These are phyloP conservation scores for Saturnispora sekii DNA, from an alignment of 805 yeast genomes.

Conservation along the genomic window DNA sequence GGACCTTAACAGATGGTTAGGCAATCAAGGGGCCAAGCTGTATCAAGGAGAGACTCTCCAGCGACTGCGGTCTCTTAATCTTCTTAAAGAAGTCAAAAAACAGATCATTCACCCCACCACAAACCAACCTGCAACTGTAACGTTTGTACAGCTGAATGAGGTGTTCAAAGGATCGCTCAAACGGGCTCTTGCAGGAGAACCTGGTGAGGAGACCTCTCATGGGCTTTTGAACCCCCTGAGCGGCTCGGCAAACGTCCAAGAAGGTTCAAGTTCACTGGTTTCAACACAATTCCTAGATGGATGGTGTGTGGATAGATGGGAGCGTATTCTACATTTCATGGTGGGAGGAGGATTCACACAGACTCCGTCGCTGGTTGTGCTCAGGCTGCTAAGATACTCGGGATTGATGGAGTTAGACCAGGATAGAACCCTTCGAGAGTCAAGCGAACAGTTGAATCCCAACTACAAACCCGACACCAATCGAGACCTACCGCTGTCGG, in stretches of 20 bases:
- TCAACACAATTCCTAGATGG: conserved; percentile 45
- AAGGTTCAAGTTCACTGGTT: too few relatives aligned
- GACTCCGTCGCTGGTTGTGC: conserved; percentile 73
- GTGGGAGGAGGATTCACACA: conserved; percentile 76
- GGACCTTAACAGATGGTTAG: conserved; percentile 70
- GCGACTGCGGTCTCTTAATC: conserved; percentile 64
- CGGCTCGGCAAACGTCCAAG: too few relatives aligned
- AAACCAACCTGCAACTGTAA: conserved; percentile 23
- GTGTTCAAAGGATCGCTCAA: conserved; percentile 68
- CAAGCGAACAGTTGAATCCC: conserved; percentile 13
- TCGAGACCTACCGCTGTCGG: conserved; percentile 12
- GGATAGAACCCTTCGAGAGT: conserved; percentile 23
- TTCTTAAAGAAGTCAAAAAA: conserved; percentile 47
- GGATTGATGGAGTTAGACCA: conserved; percentile 72
- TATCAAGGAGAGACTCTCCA: conserved; percentile 70
- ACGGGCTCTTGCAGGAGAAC: conserved; percentile 69
- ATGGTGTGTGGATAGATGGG: conserved; percentile 89
- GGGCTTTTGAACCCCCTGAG: conserved; percentile 1
- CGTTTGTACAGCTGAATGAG: conserved; percentile 47
- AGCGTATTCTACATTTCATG: conserved; percentile 90
- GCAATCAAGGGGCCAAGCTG: conserved; percentile 29
- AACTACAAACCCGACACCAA: conserved; percentile 16
- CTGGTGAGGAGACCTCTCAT: conserved; percentile 5
- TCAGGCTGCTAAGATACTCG: conserved; percentile 65
- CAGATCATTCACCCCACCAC: conserved; percentile 28